Evolutionary conservation across 768 basidiomycete species (phyloP), one percentile per base, ranked within the genome.

Genomic region (Termitomyces heimii): DNA sequence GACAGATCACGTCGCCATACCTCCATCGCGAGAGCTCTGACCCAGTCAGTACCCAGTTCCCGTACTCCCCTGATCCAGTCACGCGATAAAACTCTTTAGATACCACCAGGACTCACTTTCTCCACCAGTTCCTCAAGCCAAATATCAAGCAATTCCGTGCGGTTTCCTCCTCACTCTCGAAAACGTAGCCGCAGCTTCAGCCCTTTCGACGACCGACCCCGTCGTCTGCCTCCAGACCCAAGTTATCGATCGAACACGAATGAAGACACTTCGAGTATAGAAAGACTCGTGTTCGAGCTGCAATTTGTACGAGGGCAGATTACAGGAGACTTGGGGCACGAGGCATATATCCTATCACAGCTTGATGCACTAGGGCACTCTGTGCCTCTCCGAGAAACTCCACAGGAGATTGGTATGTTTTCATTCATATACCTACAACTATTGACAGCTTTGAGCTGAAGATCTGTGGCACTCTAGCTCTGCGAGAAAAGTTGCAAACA

Each of bases 251-350:
- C 50, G 13, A 44, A 54, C 28, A 34, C 56, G 10, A 40, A 31
- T 2, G 52, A 60, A 29, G 12, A 50, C 10, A 35, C n/a, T 14
- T 32, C n/a, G 29, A 55, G 54, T 2, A 60, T 65, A 3, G 60
- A 65, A 10, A 48, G 55, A 34, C 64, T 75, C 9, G 66, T 63
- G 5, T 54, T 58, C 18, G 69, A 71, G 45, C 55, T 71, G 18
- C 61, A 61, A 45, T 62, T 66, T 26, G 59, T 73, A 18, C 69
- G 70, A 28, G 58, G 66, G 18, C 61, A 68, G 45, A 63, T 74
- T 18, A 55, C 64, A 6, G 63, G 65, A 3, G 53, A 47, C 0
- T 53, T 70, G 13, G 66, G 61, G 26, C 65, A 67, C 22, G 71
- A 73, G 45, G 51, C 59, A 1, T 56, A 56, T 1, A 66, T 75